Evolutionary conservation across 257 asterid species (phyloP).

Genomic region (Echium plantagineum): DNA sequence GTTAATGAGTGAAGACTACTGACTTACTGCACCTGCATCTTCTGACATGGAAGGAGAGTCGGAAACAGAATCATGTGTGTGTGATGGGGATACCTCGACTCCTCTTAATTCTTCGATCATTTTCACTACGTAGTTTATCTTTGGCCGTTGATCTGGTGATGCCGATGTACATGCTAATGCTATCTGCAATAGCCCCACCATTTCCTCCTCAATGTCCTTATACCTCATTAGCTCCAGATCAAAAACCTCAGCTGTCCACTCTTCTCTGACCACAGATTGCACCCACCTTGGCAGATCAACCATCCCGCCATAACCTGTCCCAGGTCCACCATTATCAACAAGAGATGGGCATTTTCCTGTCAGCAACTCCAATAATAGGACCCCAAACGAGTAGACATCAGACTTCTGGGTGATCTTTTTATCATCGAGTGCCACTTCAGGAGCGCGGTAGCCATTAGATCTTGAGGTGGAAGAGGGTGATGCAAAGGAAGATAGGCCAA

Average conservation of each 20-base stretch:
- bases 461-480: slow-evolving; percentile 36
- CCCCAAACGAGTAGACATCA: slow-evolving; percentile 80
- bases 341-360: slow-evolving; percentile 79
- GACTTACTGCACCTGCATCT: slow-evolving; percentile 55
- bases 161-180: slow-evolving; percentile 66
- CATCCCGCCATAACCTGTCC: slow-evolving; percentile 40
- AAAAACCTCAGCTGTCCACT: slow-evolving; percentile 97
- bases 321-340: slow-evolving; percentile 32
- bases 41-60: slow-evolving; percentile 70
- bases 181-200: slow-evolving; percentile 88
- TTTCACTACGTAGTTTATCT: slow-evolving; percentile 51
- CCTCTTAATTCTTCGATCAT: slow-evolving; percentile 82
- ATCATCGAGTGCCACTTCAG: slow-evolving; percentile 50
- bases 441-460: slow-evolving; percentile 77
- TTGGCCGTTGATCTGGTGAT: slow-evolving; percentile 68
- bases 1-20: slow-evolving; percentile 19
- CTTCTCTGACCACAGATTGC: slow-evolving; percentile 92
- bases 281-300: slow-evolving; percentile 95
- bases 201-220: slow-evolving; percentile 80
- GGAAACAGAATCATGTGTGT: slow-evolving; percentile 43
- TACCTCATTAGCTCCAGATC: slow-evolving; percentile 98
- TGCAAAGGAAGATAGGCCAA: slow-evolving; percentile 57
- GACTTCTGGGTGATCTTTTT: slow-evolving; percentile 57
- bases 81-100: slow-evolving; percentile 54
- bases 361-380: slow-evolving; percentile 67